These are phyloP conservation scores for Athelia psychrophila DNA, from an alignment of 1,284 basidiomycete species.

Conservation along the genomic window DNA sequence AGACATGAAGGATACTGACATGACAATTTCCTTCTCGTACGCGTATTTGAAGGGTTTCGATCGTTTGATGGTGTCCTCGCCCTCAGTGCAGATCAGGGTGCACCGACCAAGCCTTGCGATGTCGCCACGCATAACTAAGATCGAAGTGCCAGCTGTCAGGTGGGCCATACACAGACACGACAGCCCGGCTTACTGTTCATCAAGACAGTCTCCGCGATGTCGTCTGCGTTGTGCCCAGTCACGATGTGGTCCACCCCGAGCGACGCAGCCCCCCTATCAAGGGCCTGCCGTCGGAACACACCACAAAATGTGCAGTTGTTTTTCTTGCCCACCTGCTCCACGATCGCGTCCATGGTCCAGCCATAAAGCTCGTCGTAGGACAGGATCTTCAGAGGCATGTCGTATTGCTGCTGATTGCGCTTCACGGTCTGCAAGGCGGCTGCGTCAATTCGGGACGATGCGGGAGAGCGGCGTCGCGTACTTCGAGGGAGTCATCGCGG, in stretches of 20 bases:
- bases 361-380: slow-evolving; percentile 97
- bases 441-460: slow-evolving; percentile 7
- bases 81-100: slow-evolving; percentile 91
- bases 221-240: slow-evolving; percentile 98
- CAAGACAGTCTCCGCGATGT: slow-evolving; percentile 97
- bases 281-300: slow-evolving; percentile 93
- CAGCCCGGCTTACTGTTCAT: slow-evolving; percentile 85
- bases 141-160: slow-evolving; percentile 14
- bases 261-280: slow-evolving; percentile 91
- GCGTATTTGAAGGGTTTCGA: slow-evolving; percentile 99
- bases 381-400: slow-evolving; percentile 93
- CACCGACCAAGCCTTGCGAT: slow-evolving; percentile 93
- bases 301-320: slow-evolving; percentile 99
- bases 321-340: slow-evolving; percentile 91
- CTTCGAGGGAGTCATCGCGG: slow-evolving; percentile 95
- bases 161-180: not conserved
- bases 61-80: slow-evolving; percentile 92
- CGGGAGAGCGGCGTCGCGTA: slow-evolving; percentile 26
- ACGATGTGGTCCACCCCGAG: slow-evolving; percentile 96
- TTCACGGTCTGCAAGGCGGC: slow-evolving; percentile 80
- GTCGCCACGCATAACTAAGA: slow-evolving; percentile 92
- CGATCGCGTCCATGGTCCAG: slow-evolving; percentile 99
- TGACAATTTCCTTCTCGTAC: slow-evolving; percentile 99
- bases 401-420: slow-evolving; percentile 94
- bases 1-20: slow-evolving; percentile 49